phyloP scores from a whole-genome alignment of 352 stramenopile genomes.

The Pythium monospermum region DNA sequence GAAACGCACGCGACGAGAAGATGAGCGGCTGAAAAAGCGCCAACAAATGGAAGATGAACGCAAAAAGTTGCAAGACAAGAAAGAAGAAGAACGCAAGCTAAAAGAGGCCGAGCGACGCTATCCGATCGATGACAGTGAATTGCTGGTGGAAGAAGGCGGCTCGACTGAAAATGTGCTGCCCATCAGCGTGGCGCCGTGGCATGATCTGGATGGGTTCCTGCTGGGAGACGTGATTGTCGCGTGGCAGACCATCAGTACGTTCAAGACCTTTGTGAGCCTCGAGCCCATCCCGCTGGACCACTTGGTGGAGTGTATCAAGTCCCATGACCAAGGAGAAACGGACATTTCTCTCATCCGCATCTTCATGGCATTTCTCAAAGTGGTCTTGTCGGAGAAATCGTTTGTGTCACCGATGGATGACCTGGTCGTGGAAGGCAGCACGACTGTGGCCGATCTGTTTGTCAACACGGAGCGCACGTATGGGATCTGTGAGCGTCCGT shows the following conservation, averaged over 20 bases:
- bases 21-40: conserved; percentile 20
- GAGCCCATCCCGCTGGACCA: conserved; percentile 59
- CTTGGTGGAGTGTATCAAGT: conserved; percentile 48
- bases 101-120: conserved; percentile 58
- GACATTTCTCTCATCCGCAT: conserved; percentile 50
- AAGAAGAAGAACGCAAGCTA: conserved; percentile 47
- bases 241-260: conserved; percentile 75
- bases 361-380: conserved; percentile 66
- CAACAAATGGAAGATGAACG: conserved; percentile 26
- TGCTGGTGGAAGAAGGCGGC: conserved; percentile 39
- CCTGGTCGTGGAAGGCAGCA: conserved; percentile 74
- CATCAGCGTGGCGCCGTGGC: conserved; percentile 32
- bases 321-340: conserved; percentile 30
- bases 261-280: conserved; percentile 62
- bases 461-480: conserved; percentile 67
- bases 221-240: conserved; percentile 74
- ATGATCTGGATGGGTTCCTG: conserved; percentile 46
- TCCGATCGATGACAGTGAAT: conserved; percentile 63
- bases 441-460: conserved; percentile 77
- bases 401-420: conserved; percentile 74
- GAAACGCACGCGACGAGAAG: conserved; percentile 29
- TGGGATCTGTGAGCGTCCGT: conserved; percentile 61
- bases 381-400: conserved; percentile 74
- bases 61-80: conserved; percentile 30
- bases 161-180: conserved; percentile 26